A percentile compares a stretch with the other conserved stretches of the same genome.
phyloP scores from a whole-genome alignment of 2,329 filamentous ascomycete species.

The Tothia fuscella region DNA sequence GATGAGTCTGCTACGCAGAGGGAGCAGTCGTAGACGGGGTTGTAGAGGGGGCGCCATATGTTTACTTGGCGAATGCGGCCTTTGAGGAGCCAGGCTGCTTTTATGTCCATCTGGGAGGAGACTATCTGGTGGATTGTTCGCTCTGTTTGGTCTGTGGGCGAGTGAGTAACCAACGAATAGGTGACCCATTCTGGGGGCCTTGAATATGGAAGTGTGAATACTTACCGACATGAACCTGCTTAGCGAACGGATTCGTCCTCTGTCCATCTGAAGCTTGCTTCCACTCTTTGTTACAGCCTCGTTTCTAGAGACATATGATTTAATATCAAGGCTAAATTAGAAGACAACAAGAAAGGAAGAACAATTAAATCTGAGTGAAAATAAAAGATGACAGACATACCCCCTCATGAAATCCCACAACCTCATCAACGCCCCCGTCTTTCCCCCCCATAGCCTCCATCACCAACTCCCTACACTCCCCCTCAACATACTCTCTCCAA shows the following conservation, averaged over 20 bases:
- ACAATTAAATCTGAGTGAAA: background rate
- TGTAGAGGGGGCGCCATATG: slow-evolving; percentile 16
- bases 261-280: slow-evolving; percentile 15
- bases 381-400: background rate
- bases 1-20: slow-evolving; percentile 19
- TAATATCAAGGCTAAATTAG: background rate
- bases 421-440: slow-evolving; percentile 7
- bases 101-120: slow-evolving; percentile 17
- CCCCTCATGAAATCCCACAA: slow-evolving; percentile 8
- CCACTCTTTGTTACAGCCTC: slow-evolving; percentile 15
- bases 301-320: slow-evolving; percentile 15
- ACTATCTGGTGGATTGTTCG: slow-evolving; percentile 17
- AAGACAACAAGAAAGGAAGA: background rate
- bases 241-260: slow-evolving; percentile 19
- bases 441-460: slow-evolving; percentile 1
- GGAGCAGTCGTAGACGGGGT: slow-evolving; percentile 17
- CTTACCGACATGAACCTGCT: slow-evolving; percentile 17
- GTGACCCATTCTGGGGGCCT: no score
- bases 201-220: background rate
- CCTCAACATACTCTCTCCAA: slow-evolving; percentile 8
- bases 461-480: slow-evolving; percentile 6
- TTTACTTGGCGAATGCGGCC: slow-evolving; percentile 17
- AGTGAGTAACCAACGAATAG: background rate
- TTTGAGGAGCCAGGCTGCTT: slow-evolving; percentile 15
- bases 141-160: slow-evolving; percentile 17